phyloP scores from a whole-genome alignment of 2,329 filamentous ascomycete genomes.

The Biscogniauxia sp. region DNA sequence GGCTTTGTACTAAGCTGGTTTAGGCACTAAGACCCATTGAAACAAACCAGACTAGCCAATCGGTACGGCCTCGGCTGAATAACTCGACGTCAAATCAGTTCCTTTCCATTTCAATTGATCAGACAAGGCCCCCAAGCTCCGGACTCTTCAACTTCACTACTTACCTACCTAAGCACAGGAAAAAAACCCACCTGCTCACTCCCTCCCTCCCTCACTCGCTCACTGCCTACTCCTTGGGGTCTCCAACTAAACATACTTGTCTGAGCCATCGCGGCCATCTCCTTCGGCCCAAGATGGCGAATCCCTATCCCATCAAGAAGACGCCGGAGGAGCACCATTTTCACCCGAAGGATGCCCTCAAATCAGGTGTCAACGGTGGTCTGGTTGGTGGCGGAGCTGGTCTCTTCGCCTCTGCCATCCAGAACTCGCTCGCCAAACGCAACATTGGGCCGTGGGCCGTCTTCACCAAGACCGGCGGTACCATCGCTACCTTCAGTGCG shows the following conservation, averaged over 20 bases:
- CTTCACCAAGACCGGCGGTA: slow-evolving; percentile 74
- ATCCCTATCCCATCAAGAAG: slow-evolving; percentile 27
- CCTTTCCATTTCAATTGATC: background rate
- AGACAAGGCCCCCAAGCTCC: background rate
- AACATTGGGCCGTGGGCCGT: slow-evolving; percentile 81
- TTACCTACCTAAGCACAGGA: too few species aligned
- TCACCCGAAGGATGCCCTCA: slow-evolving; percentile 73
- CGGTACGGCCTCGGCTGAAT: background rate
- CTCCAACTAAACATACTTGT: background rate
- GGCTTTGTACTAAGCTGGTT: too few species aligned
- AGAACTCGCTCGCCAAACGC: slow-evolving; percentile 80
- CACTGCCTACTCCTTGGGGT: background rate
- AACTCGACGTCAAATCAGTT: background rate
- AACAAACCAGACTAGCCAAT: background rate
- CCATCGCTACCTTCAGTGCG: slow-evolving; percentile 60
- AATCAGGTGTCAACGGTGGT: slow-evolving; percentile 61
- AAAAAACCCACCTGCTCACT: background rate
- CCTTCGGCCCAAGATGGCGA: slow-evolving; percentile 32
- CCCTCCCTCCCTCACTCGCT: background rate
- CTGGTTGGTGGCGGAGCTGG: slow-evolving; percentile 66
- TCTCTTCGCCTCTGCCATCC: slow-evolving; percentile 71
- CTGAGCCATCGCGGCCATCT: slow-evolving; percentile 19
- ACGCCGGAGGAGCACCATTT: slow-evolving; percentile 48
- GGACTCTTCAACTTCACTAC: background rate
- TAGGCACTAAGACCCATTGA: too few species aligned